A percentile compares a stretch with the other conserved stretches of the same genome.
These are phyloP conservation scores for Triticum turgidum DNA, from an alignment of 176 grass and related monocot genomes.

Conservation along the genomic window DNA sequence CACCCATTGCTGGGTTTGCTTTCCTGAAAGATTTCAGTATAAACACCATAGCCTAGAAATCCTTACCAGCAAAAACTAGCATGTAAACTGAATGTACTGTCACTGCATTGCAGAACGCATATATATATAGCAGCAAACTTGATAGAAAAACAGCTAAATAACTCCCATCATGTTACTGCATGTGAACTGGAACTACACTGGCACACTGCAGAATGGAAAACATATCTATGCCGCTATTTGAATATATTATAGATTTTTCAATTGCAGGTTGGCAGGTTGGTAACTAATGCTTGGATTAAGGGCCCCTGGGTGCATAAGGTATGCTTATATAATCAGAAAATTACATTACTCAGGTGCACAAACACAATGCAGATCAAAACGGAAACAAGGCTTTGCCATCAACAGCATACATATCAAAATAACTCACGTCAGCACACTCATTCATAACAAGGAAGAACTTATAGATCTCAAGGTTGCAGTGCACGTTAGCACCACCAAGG, in stretches of 20 bases:
- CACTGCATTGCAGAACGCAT: background rate
- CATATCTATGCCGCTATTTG: background rate
- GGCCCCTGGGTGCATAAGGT: background rate
- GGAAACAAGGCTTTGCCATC: background rate
- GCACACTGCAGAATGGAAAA: background rate
- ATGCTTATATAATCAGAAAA: background rate
- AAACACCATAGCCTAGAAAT: conserved; percentile 3
- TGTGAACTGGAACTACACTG: background rate
- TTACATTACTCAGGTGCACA: background rate
- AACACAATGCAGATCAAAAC: background rate
- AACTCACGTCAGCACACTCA: background rate
- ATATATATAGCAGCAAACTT: background rate
- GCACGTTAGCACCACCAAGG: background rate
- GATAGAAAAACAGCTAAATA: background rate
- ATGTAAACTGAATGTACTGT: background rate
- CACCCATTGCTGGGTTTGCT: conserved; percentile 24
- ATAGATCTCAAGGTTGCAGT: background rate
- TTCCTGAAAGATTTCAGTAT: conserved; percentile 22
- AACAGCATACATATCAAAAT: background rate
- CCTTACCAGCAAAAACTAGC: conserved; percentile 7
- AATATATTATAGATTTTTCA: background rate
- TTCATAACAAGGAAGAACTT: background rate
- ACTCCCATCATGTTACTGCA: background rate
- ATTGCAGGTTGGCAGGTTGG: background rate
- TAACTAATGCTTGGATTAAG: background rate